Percentiles rank a stretch among this genome's conserved stretches.
phyloP scores from a whole-genome alignment of 805 yeast species.

The Suhomyces kilbournensis region DNA sequence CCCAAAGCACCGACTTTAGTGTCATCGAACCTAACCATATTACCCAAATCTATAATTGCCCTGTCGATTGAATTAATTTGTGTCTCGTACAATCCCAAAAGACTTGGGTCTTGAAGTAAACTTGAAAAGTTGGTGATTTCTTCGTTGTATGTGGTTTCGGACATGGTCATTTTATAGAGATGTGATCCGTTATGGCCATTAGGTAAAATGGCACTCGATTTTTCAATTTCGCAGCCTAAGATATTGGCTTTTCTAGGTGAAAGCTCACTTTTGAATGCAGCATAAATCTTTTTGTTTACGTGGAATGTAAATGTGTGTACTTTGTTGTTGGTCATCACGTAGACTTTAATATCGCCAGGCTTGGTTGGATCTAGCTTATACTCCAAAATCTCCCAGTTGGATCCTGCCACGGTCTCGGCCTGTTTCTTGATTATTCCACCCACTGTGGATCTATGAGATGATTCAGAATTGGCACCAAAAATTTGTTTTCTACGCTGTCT shows the following conservation, averaged over 20 bases:
- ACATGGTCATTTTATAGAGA: constrained; percentile 63
- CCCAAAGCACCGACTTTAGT: constrained; percentile 80
- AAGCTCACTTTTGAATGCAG: constrained; percentile 55
- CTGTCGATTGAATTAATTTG: constrained; percentile 66
- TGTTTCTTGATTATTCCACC: constrained; percentile 70
- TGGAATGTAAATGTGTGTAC: constrained; percentile 71
- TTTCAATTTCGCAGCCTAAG: constrained; percentile 54
- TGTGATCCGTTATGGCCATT: constrained; percentile 55
- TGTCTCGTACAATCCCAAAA: constrained; percentile 74
- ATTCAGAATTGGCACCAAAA: constrained; percentile 64
- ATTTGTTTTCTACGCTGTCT: constrained; percentile 68
- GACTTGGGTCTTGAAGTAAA: constrained; percentile 56
- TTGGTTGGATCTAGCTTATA: constrained; percentile 50
- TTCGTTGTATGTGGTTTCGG: constrained; percentile 57
- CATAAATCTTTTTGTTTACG: constrained; percentile 69
- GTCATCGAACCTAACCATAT: constrained; percentile 66
- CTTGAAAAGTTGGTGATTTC: constrained; percentile 60
- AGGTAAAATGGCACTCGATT: constrained; percentile 63
- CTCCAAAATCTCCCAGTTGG: constrained; percentile 84
- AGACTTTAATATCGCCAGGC: constrained; percentile 79
- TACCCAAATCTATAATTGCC: constrained; percentile 76
- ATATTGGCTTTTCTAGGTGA: constrained; percentile 37
- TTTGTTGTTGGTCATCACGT: constrained; percentile 63
- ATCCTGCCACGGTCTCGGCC: constrained; percentile 73
- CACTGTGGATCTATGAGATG: constrained; percentile 56